Conservation (phyloP, 2,329 filamentous ascomycete genomes). For the Neofusicoccum kwambonambiense region DNA sequence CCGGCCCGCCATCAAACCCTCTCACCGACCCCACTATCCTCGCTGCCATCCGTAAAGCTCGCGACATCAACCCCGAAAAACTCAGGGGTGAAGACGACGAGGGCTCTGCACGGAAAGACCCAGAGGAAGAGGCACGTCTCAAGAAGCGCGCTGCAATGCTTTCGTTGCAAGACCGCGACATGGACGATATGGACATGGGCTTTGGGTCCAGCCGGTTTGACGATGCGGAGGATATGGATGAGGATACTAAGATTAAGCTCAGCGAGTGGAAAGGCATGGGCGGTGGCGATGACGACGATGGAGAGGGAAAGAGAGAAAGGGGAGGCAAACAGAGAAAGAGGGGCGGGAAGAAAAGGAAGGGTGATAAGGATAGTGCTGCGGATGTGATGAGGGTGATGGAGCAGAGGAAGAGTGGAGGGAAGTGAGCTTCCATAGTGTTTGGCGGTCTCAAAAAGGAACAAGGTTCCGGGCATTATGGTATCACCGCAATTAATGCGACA, state of each 20-base stretch:
- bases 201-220: conserved; percentile 86
- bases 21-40: conserved; percentile 54
- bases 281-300: conserved; percentile 49
- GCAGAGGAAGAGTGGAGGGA: conserved; percentile 46
- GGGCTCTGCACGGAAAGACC: conserved; percentile 46
- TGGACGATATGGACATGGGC: conserved; percentile 89
- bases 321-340: conserved; percentile 67
- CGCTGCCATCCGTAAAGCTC: conserved; percentile 73
- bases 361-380: conserved; percentile 72
- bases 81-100: conserved; percentile 40
- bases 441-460: too few species aligned
- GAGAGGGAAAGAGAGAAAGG: conserved; percentile 51
- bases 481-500: too few species aligned
- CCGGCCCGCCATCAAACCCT: conserved; percentile 34
- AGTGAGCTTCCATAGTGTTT: neutral
- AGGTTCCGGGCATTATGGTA: too few species aligned
- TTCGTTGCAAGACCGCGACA: conserved; percentile 69
- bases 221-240: conserved; percentile 80
- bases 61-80: conserved; percentile 63
- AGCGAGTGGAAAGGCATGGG: conserved; percentile 59
- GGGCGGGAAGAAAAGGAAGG: conserved; percentile 72
- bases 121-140: conserved; percentile 64
- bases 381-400: conserved; percentile 82
- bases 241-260: conserved; percentile 62
- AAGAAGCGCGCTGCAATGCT: conserved; percentile 66